Base-by-base conservation (phyloP, 495 filamentous ascomycete genomes). In the Trichoderma virens region DNA sequence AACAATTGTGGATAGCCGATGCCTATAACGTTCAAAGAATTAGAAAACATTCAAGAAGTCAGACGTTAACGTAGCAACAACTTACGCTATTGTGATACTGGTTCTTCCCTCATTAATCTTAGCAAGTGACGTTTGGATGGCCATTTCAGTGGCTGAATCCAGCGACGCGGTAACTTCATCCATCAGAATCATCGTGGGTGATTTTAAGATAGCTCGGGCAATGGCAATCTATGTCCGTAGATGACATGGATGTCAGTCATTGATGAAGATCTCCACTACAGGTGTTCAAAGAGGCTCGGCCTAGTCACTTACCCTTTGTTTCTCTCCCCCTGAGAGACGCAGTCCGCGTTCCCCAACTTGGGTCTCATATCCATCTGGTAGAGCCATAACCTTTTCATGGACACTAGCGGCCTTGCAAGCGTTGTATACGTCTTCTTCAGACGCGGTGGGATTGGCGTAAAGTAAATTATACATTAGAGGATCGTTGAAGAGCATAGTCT, bases 121-220 rank as follows among this genome's bases (percentile, higher is more conserved):
- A 38, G 86, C 85, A 13, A 98, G 82, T 20, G 92, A 90, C 28
- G 85, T 81, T 72, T 98, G 94, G 60, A 98, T 98, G 70, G 97
- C 87, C 73, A 96, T 90, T 73, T 98, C 94, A 2, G 94, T 98
- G 68, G 94, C 91, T 1, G 91, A 93, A 67, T 98, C 94, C 25
- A 98, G 81, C 3, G 94, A 93, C 35, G 94, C 93, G 0, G 94
- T 98, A 8, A 94, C 94, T 75, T 98, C 94, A 71, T 98, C 94
- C 16, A 98, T 78, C 70, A 98, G 88, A 72, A 98, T 97, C 67
- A 98, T 93, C 38, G 89, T 89, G n/a, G 94, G 93, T 68, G 96
- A 88, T 75, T n/a, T n/a, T n/a, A n/a, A n/a, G n/a, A n/a, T n/a
- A n/a, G n/a, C n/a, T n/a, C n/a, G n/a, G n/a, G n/a, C n/a, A n/a